Evolutionary conservation across 805 yeast genomes (phyloP).

Genomic region (Wickerhamomyces kurtzmanii): DNA sequence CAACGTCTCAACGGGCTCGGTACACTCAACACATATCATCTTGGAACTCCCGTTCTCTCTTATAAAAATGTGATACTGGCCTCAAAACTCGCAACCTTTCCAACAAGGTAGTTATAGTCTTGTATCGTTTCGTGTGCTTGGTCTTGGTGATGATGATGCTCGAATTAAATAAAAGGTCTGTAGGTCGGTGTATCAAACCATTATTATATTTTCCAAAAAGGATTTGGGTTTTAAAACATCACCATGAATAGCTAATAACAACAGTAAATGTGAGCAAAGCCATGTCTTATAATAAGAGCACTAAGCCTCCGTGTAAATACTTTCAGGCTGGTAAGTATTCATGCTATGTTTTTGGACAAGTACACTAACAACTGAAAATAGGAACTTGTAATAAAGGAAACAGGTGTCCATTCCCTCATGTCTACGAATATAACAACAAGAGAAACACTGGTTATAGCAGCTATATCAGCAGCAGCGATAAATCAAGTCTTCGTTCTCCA

Average conservation of each 20-base stretch:
- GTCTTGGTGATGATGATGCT: too few species aligned
- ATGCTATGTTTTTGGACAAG: constrained; percentile 1
- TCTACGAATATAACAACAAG: constrained; percentile 12
- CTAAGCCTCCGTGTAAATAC: constrained; percentile 30
- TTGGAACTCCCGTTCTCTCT: too few species aligned
- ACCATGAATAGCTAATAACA: constrained; percentile 4
- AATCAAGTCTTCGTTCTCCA: constrained; percentile 2
- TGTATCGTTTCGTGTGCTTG: too few species aligned
- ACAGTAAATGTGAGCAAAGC: constrained; percentile 1
- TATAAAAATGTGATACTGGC: too few species aligned
- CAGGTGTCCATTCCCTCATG: constrained; percentile 34
- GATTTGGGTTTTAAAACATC: too few species aligned
- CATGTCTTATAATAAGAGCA: constrained; percentile 3
- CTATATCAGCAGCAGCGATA: constrained; percentile 4
- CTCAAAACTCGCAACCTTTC: too few species aligned
- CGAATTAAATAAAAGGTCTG: too few species aligned
- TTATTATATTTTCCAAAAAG: too few species aligned
- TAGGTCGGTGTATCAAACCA: too few species aligned
- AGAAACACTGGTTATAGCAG: constrained; percentile 5
- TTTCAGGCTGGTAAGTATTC: constrained; percentile 25
- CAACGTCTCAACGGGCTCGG: constrained; percentile 51
- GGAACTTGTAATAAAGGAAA: constrained; percentile 30
- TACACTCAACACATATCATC: constrained; percentile 90
- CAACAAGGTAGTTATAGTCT: too few species aligned
- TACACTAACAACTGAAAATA: background rate